These are phyloP conservation scores for Lipomyces starkeyi DNA, from an alignment of 805 yeast genomes.

Conservation along the genomic window DNA sequence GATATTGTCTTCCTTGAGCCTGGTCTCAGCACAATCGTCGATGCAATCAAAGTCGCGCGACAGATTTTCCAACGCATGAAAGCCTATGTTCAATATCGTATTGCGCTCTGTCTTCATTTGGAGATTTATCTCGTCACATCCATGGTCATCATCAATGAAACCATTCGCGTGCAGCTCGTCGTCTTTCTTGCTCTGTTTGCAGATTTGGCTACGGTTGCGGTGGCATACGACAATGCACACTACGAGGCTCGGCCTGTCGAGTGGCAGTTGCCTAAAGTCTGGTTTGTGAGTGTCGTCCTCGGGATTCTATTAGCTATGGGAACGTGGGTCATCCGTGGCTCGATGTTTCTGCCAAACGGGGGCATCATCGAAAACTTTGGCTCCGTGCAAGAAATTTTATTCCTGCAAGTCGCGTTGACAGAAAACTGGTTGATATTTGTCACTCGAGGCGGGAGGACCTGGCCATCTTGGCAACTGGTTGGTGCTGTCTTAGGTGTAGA, in stretches of 20 bases:
- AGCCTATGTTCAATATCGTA: constrained; percentile 97
- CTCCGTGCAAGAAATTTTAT: constrained; percentile 90
- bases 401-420: constrained; percentile 92
- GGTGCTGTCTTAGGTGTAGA: constrained; percentile 93
- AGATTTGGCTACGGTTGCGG: constrained; percentile 95
- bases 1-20: constrained; percentile 58
- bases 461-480: constrained; percentile 97
- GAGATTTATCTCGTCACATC: constrained; percentile 94
- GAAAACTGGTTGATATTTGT: constrained; percentile 97
- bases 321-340: constrained; percentile 93
- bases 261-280: constrained; percentile 96
- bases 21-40: constrained; percentile 72
- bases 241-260: constrained; percentile 91
- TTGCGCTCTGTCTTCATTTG: constrained; percentile 92
- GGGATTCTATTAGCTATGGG: constrained; percentile 88
- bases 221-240: constrained; percentile 97
- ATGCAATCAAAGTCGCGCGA: constrained; percentile 92
- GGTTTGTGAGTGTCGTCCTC: constrained; percentile 93
- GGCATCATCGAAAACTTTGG: constrained; percentile 96
- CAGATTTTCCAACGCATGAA: constrained; percentile 99
- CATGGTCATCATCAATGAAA: constrained; percentile 90
- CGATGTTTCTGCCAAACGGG: constrained; percentile 78
- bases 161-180: constrained; percentile 85
- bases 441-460: constrained; percentile 98
- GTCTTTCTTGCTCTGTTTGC: constrained; percentile 97